Evolutionary conservation across 2,329 filamentous ascomycete genomes (phyloP).

Genomic region (Scedosporium apiospermum): DNA sequence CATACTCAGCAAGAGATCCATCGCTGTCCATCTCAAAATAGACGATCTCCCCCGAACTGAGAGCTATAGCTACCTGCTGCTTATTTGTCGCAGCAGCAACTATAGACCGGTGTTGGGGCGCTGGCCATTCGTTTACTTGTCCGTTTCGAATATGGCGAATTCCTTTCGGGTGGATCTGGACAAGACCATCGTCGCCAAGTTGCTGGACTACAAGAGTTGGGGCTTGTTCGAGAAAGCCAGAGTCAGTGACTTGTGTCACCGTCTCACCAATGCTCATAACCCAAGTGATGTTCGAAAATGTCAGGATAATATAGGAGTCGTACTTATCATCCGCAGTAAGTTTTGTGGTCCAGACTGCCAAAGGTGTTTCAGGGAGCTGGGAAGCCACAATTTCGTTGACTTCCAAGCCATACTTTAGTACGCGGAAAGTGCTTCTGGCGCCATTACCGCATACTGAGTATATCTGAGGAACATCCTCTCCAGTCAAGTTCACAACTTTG

Average conservation of each 20-base stretch:
- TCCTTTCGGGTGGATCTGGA: slow-evolving; percentile 94
- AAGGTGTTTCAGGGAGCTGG: slow-evolving; percentile 77
- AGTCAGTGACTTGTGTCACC: slow-evolving; percentile 90
- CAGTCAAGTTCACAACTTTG: slow-evolving; percentile 81
- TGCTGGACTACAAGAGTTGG: slow-evolving; percentile 89
- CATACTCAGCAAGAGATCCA: slow-evolving; percentile 83
- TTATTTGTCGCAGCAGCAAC: slow-evolving; percentile 91
- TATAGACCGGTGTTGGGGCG: slow-evolving; percentile 88
- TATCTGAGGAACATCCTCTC: slow-evolving; percentile 92
- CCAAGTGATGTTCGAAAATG: slow-evolving; percentile 79
- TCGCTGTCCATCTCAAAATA: slow-evolving; percentile 97
- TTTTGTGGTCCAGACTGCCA: slow-evolving; percentile 93
- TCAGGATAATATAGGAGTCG: slow-evolving; percentile 93
- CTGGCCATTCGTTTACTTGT: slow-evolving; percentile 84
- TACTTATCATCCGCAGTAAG: slow-evolving; percentile 71
- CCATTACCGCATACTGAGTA: slow-evolving; percentile 87
- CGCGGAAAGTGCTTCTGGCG: slow-evolving; percentile 81
- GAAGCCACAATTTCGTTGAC: slow-evolving; percentile 96
- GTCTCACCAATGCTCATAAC: slow-evolving; percentile 94
- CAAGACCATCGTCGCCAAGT: slow-evolving; percentile 81
- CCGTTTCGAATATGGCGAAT: slow-evolving; percentile 79
- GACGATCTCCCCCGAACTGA: slow-evolving; percentile 93
- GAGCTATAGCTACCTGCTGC: slow-evolving; percentile 81
- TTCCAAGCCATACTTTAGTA: slow-evolving; percentile 83
- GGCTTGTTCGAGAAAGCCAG: slow-evolving; percentile 80